These are phyloP conservation scores for Corynespora cassiicola DNA, from an alignment of 2,329 filamentous ascomycete species.

Conservation along the genomic window DNA sequence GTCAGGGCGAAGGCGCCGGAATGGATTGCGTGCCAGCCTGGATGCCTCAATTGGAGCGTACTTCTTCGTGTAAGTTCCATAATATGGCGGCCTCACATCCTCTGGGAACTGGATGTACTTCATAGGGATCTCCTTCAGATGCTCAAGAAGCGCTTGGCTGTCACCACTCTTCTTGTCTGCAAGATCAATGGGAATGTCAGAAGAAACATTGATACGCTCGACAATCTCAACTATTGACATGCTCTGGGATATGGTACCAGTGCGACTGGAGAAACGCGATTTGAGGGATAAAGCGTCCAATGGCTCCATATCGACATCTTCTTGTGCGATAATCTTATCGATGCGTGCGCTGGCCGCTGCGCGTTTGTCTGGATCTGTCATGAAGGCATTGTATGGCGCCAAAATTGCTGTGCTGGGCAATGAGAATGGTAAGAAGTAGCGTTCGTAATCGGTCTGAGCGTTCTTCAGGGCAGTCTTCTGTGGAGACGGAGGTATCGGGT, in stretches of 20 bases:
- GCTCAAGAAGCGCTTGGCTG: constrained; percentile 41
- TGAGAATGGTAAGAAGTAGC: constrained; percentile 81
- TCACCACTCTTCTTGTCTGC: constrained; percentile 40
- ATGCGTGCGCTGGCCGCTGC: constrained; percentile 34
- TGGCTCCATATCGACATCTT: constrained; percentile 18
- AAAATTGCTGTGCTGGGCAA: constrained; percentile 75
- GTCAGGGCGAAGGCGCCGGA: constrained; percentile 62
- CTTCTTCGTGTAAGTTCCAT: constrained; percentile 72
- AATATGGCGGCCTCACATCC: constrained; percentile 71
- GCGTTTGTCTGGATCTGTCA: constrained; percentile 34
- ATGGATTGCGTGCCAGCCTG: constrained; percentile 61
- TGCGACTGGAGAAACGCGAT: constrained; percentile 18
- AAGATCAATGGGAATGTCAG: constrained; percentile 50
- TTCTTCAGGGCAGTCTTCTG: constrained; percentile 41
- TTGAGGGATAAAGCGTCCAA: constrained; percentile 24
- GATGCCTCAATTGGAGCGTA: constrained; percentile 54
- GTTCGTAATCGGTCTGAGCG: constrained; percentile 55
- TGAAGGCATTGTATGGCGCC: constrained; percentile 59
- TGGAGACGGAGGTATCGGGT: constrained; percentile 37
- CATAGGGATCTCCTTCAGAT: constrained; percentile 64
- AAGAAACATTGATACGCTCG: constrained; percentile 52
- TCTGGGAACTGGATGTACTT: constrained; percentile 69
- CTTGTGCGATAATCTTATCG: constrained; percentile 27
- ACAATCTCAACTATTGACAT: constrained; percentile 45
- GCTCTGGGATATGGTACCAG: constrained; percentile 21